Evolutionary conservation across 2,329 filamentous ascomycete species (phyloP), one percentile per base, ranked within the genome.

Genomic region (Diaporthe citrichinensis): DNA sequence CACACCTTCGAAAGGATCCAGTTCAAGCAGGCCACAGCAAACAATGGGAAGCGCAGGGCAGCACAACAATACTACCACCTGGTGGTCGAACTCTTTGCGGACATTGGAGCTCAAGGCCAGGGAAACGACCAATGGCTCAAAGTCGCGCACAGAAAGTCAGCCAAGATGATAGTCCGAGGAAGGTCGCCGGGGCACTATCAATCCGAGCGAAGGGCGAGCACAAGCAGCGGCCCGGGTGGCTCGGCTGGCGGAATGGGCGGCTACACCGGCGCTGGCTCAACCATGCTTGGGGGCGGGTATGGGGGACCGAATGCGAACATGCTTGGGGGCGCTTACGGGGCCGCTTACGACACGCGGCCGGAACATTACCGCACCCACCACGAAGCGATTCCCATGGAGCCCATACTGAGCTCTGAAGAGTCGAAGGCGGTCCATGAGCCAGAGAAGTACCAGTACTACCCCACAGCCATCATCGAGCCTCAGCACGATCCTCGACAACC

Each of bases 21-120:
- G 80, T 98, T 98, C 89, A 97, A 98, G 83, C 94, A 95, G 78
- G 95, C 96, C 1, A 98, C 95, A 0, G 95, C 95, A 34, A 98
- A 98, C 85, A 98, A 98, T 79, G 95, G 95, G 62, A 98, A 98
- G 83, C 90, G 96, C 79, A 89, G 96, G 74, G 95, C 95, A 1
- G 95, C 95, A 25, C 95, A 98, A 81, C 96, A 98, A 80, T 98
- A 95, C 83, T 98, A 97, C 81, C 94, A 97, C 80, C 88, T 98
- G n/a, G 91, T 97, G 61, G 93, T 98, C 5, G 95, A 98, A 82
- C 90, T 97, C 1, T 95, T 92, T 84, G 94, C 90, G 10, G 92
- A 96, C 78, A 86, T 95, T 10, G 88, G 91, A 3, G 81, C 83
- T 44, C 86, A 84, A 79, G 84, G 74, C 75, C 81, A 78, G 53